Base-by-base conservation (phyloP, 2,329 filamentous ascomycete genomes). In the Diplocarpon mali region DNA sequence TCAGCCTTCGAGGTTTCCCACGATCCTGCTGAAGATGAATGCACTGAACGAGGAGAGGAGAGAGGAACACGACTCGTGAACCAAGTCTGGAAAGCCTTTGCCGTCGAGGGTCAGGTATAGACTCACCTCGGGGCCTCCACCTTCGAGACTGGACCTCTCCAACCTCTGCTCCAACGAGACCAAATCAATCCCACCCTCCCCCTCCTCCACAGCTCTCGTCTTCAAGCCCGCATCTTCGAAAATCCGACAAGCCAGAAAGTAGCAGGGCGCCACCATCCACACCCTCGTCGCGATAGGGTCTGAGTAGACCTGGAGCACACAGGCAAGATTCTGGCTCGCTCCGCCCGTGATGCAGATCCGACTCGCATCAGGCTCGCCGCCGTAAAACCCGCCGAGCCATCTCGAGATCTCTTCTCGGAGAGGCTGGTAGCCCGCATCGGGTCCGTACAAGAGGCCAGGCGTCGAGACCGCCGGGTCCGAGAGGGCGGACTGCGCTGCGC, bases 261-360 rank as follows among this genome's bases (percentile, higher is more conserved):
- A 95, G 38, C 82, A 83, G 4, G 89, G 89, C 15, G 83, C 78
- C 1, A 88, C 78, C 64, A 89, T 75, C 83, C 85, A 95, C 9
- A 94, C 70, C 53, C 77, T 77, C 1, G 89, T 95, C 57, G 80
- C 82, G 2, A 69, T 64, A 1, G 85, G 83, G 61, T 95, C 89
- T 0, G 86, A 84, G 59, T 83, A 95, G 27, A 83, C 83, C 62
- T 83, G 77, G 40, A 95, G 66, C 3, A 94, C 67, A 57, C 78
- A 83, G 0, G 83, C 86, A 2, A 94, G 63, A 59, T 81, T 88
- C 69, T 94, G 88, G 53, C 79, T 85, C 2, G 89, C 89, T 13
- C 89, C 89, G 36, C 88, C 87, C 0, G 85, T 85, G 60, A 95
- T 81, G 59, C 80, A 84, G 43, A 95, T 81, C 28, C 85, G 73